Base-by-base conservation (phyloP, 352 stramenopile genomes). In the Elongisporangium prolatum region DNA sequence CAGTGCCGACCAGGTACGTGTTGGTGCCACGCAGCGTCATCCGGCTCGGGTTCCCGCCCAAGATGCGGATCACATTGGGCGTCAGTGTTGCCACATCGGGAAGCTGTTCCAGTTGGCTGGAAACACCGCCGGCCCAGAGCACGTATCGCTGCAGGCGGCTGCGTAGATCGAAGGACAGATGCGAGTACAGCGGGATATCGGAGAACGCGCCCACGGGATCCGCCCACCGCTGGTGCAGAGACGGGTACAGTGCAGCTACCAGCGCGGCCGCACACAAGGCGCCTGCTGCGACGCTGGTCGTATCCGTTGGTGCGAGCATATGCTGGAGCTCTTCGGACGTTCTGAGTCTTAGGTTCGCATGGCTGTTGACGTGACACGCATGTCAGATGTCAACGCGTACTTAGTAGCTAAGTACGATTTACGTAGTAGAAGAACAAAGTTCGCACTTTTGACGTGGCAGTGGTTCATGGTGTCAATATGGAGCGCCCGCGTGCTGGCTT, bases 11-110 rank as follows among this genome's bases (percentile, higher is more conserved):
- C 6, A 98, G 49, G 61, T 97, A 98, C 51, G 86, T 93, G 67
- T 97, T 97, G 9, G 89, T 97, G 34, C 91, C 92, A 21, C 77
- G 68, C 5, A 98, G 67, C 22, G 91, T 97, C 74, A 97, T 91
- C 24, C 83, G 69, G 37, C 89, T 90, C 18, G 89, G 87, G 61
- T 97, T 97, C 21, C 80, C 67, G 14, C 88, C 89, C 11, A 97
- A 60, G 5, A 97, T 68, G 14, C 85, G 82, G 28, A 95, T 51
- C 14, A 95, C 77, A 16, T 68, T 56, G 3, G 70, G 64, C 38
- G 81, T 63, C 17, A 96, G 47, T 50, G 51, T 48, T 2, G 64
- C 73, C 0, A 91, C 74, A 22, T 72, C 60, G 0, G 82, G 60
- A 3, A 89, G 65, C 20, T 50, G 40, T 34, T 71, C 65, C 21